Evolutionary conservation across 805 yeast species (phyloP), one percentile per base, ranked within the genome.

Genomic region (Hanseniaspora nectarophila): DNA sequence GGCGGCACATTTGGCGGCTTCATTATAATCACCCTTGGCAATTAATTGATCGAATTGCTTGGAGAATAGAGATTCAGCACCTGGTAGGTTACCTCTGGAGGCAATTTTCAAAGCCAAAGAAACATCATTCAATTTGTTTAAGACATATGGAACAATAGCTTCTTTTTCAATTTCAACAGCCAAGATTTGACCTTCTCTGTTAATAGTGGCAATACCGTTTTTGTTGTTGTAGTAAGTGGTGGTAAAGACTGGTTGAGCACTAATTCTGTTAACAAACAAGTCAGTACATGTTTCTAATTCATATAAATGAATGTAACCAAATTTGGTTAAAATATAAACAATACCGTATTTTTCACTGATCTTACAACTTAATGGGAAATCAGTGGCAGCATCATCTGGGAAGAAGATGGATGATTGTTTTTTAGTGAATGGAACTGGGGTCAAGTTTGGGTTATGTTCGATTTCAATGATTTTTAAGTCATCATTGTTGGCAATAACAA

Each of bases 1-100:
- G 13, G 97, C 97, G 35, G 98, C 98, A 55, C 90, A 85, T 70
- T 87, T 87, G 46, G 97, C 98, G 51, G 98, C 98, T 60, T 82
- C 81, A 53, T 80, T 74, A 64, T 88, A 92, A 66, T 88, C 92
- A 59, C 96, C 96, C 59, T 80, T 80, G 58, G 79, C 77, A 61
- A 92, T 74, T 61, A 82, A 76, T 65, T 81, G 80, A 63, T 88
- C 94, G 71, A 92, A 92, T 70, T 90, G 97, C 69, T 88, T 95
- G 55, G 75, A 71, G 69, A 92, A 89, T 57, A 92, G 74, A 61
- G 80, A 81, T 66, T 92, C 99, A 45, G 97, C 98, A 58, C 99
- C 99, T 40, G 95, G 92, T 62, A 92, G 78, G 1, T 95, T 95
- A 63, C 96, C 97, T 68, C 97, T 84, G 3, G 95, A 78, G 26